Evolutionary conservation across 768 basidiomycete species (phyloP), one percentile per base, ranked within the genome.

Genomic region (Boletus fagicola): DNA sequence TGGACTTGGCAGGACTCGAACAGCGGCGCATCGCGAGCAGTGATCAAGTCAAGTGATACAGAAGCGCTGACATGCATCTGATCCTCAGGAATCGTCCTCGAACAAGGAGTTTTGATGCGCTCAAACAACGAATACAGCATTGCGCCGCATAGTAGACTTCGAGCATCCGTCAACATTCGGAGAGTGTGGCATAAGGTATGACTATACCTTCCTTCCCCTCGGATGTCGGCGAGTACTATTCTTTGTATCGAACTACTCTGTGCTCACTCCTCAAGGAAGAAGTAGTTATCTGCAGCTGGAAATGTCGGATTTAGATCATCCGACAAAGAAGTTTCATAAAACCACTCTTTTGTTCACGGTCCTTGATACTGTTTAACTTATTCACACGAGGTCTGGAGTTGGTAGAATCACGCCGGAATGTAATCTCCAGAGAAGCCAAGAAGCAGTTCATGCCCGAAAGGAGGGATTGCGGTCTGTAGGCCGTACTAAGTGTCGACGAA

Each of bases 371-470:
- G 72, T 91, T 75, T 53, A 83, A 66, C 75, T 94, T 94, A 77
- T 94, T 94, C 28, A 94, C 92, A 42, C 92, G 85, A 38, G 92
- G 92, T 40, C 92, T 82, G 80, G 84, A 94, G 77, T 94, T 93
- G 57, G 94, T 96, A 12, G 96, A 96, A 75, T 99, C 97, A 65
- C 97, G 87, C 58, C 97, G 83, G 87, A 98, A 98, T 1, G 97
- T 98, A 72, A 98, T 96, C 74, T 98, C 94, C 15, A 99, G 80
- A 12, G 90, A 93, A 1, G 91, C 90, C 56, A 99, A 76, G 85
- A 99, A 99, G 65, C 88, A 87, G 79, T 99, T 98, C 95, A 99
- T 98, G 30, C 97, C 97, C 12, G 93, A 88, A 55, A 98, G 79
- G 24, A 99, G 80, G 7, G 93, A 92, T 74, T 98, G 94, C 4